Evolutionary conservation across 306 rosid species (phyloP), one percentile per base, ranked within the genome.

Genomic region (Cucumis hystrix): DNA sequence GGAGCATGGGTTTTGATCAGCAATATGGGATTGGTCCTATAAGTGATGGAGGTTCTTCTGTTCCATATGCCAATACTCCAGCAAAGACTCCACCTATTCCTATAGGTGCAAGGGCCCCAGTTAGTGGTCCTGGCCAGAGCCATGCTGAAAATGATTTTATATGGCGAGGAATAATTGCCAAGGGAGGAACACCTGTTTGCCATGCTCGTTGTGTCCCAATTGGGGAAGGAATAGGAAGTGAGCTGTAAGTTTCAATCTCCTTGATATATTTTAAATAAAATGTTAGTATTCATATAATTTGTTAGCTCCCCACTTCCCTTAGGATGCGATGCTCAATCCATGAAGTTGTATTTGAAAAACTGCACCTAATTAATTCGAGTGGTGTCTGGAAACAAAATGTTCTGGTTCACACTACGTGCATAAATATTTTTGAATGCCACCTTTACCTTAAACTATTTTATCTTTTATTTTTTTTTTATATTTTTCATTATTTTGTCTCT

Each of bases 121-220:
- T 82, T 45, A 90, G 92, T 69, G 93, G 85, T 62, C 88, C 79
- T 68, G 80, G 84, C 78, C 79, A 83, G 43, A 84, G 40, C 75
- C 92, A 83, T 78, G 81, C 85, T 71, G 96, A 92, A 75, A 51
- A 55, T 80, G 99, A 96, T 91, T 87, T 80, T 80, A 84, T 91
- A 62, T 92, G 99, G 99, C 97, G 94, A 37, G 99, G 99, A 40
- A 76, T 91, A 59, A 87, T 96, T 82, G 98, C 99, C 37, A 96
- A 96, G 86, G 99, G 99, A 20, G 99, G 99, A 78, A 92, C 99
- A 10, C 94, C 94, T 72, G 97, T 96, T 83, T 96, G 99, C 75
- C 93, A 86, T 74, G 98, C 98, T 71, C 90, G 99, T 72, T 96
- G 98, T 75, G 87, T 96, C 59, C 99, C 98, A 64, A 69, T 96